Percentiles rank a stretch among this genome's conserved stretches.
phyloP scores from a whole-genome alignment of 805 yeast species.

The Saccharomycopsis vini region DNA sequence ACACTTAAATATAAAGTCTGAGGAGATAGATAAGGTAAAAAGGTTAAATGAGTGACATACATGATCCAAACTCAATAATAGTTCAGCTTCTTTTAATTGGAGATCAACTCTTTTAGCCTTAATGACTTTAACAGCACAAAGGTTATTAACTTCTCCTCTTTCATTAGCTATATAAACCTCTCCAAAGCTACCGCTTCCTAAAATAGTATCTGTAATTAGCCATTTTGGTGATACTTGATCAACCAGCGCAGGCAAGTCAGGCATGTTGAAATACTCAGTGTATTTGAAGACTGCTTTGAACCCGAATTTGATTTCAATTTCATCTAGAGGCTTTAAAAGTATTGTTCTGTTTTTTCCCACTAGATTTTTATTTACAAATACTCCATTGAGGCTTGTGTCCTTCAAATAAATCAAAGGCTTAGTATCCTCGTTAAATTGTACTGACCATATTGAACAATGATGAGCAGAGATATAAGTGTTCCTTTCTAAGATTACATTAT shows the following conservation, averaged over 20 bases:
- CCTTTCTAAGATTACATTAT: constrained; percentile 27
- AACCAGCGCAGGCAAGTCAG: constrained; percentile 13
- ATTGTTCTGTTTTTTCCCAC: constrained; percentile 27
- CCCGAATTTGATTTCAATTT: constrained; percentile 30
- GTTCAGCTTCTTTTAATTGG: constrained; percentile 35
- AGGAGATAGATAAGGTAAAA: background rate
- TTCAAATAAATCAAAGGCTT: constrained; percentile 40
- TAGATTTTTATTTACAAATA: constrained; percentile 32
- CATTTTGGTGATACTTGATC: constrained; percentile 25
- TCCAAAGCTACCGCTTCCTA: constrained; percentile 56
- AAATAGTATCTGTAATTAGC: constrained; percentile 32
- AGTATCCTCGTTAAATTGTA: constrained; percentile 40
- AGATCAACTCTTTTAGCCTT: constrained; percentile 25
- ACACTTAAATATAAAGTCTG: background rate
- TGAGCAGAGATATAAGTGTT: constrained; percentile 35
- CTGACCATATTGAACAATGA: constrained; percentile 42
- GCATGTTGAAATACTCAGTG: constrained; percentile 11
- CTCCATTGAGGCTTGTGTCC: constrained; percentile 46
- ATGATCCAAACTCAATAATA: constrained; percentile 33
- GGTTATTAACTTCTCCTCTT: constrained; percentile 17
- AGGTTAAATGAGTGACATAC: constrained; percentile 21
- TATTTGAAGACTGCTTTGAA: constrained; percentile 21
- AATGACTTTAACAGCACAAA: constrained; percentile 44
- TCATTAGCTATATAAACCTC: constrained; percentile 28
- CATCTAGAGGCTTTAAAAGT: constrained; percentile 33